Evolutionary conservation across 805 yeast genomes (phyloP).

Genomic region (Metahyphopichia silvanorum): DNA sequence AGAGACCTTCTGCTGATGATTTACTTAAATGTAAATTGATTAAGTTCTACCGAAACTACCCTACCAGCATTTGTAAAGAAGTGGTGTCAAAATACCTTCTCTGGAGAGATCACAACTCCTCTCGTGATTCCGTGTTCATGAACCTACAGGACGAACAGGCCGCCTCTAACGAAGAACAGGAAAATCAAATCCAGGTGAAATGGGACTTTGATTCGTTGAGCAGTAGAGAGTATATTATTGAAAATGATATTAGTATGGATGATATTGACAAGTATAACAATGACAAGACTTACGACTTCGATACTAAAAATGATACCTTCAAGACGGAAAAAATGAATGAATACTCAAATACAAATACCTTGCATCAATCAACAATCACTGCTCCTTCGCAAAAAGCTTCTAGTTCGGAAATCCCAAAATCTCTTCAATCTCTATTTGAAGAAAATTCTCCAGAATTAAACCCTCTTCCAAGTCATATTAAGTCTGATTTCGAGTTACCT

Average conservation of each 20-base stretch:
- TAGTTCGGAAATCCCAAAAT: conserved; percentile 60
- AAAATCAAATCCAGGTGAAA: conserved; percentile 44
- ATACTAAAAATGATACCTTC: conserved; percentile 5
- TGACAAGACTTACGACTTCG: conserved; percentile 7
- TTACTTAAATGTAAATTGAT: conserved; percentile 72
- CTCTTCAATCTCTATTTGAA: conserved; percentile 68
- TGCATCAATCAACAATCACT: not conserved
- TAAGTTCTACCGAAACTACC: conserved; percentile 53
- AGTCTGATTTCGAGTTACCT: conserved; percentile 9
- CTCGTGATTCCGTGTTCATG: conserved; percentile 47
- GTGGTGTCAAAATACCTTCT: conserved; percentile 67
- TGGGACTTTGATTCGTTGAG: conserved; percentile 91
- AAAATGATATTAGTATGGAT: conserved; percentile 55
- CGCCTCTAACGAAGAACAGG: conserved; percentile 8
- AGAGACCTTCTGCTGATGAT: conserved; percentile 85
- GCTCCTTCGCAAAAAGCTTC: not conserved
- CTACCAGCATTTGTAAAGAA: conserved; percentile 65
- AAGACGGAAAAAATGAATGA: conserved; percentile 3
- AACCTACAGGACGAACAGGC: conserved; percentile 19
- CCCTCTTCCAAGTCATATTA: conserved; percentile 1
- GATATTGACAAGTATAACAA: conserved; percentile 24
- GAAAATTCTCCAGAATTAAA: conserved; percentile 26
- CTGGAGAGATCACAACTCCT: conserved; percentile 68
- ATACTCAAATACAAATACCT: conserved; percentile 9
- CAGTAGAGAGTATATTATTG: conserved; percentile 68